Evolutionary conservation across 2,329 filamentous ascomycete genomes (phyloP).

Genomic region (Trichophyton mentagrophytes): DNA sequence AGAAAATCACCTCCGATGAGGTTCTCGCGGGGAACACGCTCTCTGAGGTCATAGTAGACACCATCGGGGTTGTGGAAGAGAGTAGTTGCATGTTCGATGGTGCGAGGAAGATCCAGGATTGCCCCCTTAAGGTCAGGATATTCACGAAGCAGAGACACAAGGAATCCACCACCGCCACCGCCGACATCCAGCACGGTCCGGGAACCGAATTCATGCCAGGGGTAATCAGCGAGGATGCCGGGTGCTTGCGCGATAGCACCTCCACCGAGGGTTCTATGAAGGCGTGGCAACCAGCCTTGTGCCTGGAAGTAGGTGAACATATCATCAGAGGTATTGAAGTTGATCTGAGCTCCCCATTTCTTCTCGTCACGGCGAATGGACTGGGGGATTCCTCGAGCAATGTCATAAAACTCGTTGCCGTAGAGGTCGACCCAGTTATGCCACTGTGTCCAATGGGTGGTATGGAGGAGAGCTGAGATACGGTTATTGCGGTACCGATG

Average conservation of each 20-base stretch:
- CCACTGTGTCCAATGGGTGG: constrained; percentile 36
- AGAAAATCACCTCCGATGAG: constrained; percentile 32
- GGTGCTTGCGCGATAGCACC: background rate
- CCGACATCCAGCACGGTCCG: constrained; percentile 29
- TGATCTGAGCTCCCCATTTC: constrained; percentile 28
- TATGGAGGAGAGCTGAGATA: constrained; percentile 23
- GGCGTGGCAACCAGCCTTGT: constrained; percentile 5
- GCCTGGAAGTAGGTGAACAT: constrained; percentile 35
- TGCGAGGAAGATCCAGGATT: constrained; percentile 25
- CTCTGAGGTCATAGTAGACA: constrained; percentile 23
- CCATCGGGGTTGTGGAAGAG: constrained; percentile 21
- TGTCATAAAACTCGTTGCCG: constrained; percentile 35
- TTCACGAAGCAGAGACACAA: constrained; percentile 24
- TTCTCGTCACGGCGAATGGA: constrained; percentile 15
- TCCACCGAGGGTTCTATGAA: background rate
- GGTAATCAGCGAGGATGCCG: background rate
- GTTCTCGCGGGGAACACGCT: constrained; percentile 18
- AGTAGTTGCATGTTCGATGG: constrained; percentile 22
- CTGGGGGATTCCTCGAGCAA: constrained; percentile 29
- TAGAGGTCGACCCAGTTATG: constrained; percentile 34
- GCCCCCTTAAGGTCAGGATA: constrained; percentile 22
- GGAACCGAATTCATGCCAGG: constrained; percentile 20
- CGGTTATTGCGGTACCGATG: constrained; percentile 25
- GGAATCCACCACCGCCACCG: constrained; percentile 29
- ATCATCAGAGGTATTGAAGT: constrained; percentile 29